Evolutionary conservation across 768 basidiomycete species (phyloP).

Genomic region (Rhodocollybia butyracea): DNA sequence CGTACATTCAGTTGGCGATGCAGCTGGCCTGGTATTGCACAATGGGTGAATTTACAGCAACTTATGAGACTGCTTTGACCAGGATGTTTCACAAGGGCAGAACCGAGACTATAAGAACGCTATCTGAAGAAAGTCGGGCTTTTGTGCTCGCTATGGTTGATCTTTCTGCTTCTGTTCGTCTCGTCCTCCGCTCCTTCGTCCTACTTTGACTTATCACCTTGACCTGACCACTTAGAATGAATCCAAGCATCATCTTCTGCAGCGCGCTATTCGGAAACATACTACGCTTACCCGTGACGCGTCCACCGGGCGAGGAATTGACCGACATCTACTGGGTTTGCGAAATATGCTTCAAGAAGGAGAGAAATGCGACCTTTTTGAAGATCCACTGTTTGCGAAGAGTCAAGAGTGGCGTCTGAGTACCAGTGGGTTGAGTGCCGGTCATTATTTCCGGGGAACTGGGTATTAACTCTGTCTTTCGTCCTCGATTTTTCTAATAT

Average conservation of each 20-base stretch:
- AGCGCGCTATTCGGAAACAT: conserved; percentile 69
- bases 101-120: conserved; percentile 84
- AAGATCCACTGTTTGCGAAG: conserved; percentile 69
- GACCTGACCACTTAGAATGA: conserved; percentile 22
- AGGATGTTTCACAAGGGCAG: conserved; percentile 83
- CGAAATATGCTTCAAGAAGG: conserved; percentile 58
- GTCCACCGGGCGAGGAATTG: conserved; percentile 79
- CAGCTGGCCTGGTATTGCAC: conserved; percentile 89
- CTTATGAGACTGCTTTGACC: conserved; percentile 91
- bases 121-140: conserved; percentile 66
- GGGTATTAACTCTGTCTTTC: conserved; percentile 39
- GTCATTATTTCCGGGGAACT: conserved; percentile 83
- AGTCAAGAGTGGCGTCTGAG: conserved; percentile 86
- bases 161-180: conserved; percentile 42
- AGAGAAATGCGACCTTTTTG: conserved; percentile 63
- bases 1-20: conserved; percentile 86
- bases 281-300: conserved; percentile 71
- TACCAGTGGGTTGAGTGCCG: conserved; percentile 87
- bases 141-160: conserved; percentile 79
- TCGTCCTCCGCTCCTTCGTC: background rate
- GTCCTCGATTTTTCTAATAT: background rate
- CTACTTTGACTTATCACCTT: background rate
- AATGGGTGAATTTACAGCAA: conserved; percentile 75
- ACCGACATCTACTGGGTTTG: conserved; percentile 88
- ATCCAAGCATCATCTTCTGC: conserved; percentile 47